Base-by-base conservation (phyloP, 2,329 filamentous ascomycete species). In the Exophiala xenobiotica region DNA sequence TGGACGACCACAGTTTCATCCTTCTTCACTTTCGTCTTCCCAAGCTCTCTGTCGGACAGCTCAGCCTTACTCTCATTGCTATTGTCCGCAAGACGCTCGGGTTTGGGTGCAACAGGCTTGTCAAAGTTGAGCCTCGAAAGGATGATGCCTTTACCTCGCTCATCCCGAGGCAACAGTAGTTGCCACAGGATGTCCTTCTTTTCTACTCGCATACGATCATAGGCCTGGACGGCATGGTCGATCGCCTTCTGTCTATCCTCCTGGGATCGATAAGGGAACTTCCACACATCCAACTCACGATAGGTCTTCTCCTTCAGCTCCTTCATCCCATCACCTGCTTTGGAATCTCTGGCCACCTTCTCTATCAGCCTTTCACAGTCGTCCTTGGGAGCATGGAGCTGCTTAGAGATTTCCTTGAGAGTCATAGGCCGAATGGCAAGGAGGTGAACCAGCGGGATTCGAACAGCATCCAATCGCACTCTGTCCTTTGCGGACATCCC, bases 161-260 rank as follows among this genome's bases (percentile, higher is more conserved):
- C 81, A 43, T 80, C 75, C 60, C 76, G 76, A 6, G 80, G 80
- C 49, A 85, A 71, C 52, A 86, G 70, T 58, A 73, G 73, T 67
- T 86, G 81, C 82, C 82, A 86, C 16, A 81, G 68, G 62, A 78
- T 78, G 62, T 85, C 82, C 29, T 78, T 74, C 57, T 79, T 79
- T 5, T 78, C 76, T 14, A 85, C 69, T 22, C 82, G 74, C 67
- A 80, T 74, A 46, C 82, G 76, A 66, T 86, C 82, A 64, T 81
- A 85, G 37, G 82, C 80, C 46, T 77, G 78, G 61, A 85, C 78
- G 47, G 82, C 81, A 66, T 79, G 79, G 56, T 83, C 78, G 61
- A 85, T 80, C 22, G 81, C 82, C 46, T 76, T 70, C 55, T 83
- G 72, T 14, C 82, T 74, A 50, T 84, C 78, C 40, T 79, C 74